Evolutionary conservation across 768 basidiomycete genomes (phyloP).

Genomic region (Kwoniella sp.): DNA sequence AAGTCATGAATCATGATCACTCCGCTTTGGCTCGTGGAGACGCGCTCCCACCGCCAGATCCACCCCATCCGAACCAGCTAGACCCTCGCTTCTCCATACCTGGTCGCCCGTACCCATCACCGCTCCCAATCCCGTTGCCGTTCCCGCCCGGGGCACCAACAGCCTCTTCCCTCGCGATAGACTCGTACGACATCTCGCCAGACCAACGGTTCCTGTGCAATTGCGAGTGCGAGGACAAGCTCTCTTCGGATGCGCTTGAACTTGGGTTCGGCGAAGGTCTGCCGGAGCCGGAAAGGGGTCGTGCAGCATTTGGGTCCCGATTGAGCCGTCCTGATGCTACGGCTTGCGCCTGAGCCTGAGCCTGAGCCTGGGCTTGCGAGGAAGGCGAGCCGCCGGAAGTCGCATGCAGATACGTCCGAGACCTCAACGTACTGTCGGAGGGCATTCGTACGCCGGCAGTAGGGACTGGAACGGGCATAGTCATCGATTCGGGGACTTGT

Average conservation of each 20-base stretch:
- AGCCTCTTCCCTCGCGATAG: conserved; percentile 45
- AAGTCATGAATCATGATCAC: conserved; percentile 1
- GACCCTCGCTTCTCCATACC: conserved; percentile 33
- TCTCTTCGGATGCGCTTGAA: conserved; percentile 17
- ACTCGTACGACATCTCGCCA: conserved; percentile 44
- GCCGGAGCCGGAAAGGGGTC: neutral
- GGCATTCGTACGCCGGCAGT: conserved; percentile 26
- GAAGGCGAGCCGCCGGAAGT: neutral
- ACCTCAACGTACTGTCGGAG: conserved; percentile 28
- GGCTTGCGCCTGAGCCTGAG: conserved; percentile 1
- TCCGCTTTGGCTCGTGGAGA: conserved; percentile 22
- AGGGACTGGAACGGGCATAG: conserved; percentile 46
- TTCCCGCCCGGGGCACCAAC: conserved; percentile 10
- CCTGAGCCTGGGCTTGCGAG: conserved; percentile 13
- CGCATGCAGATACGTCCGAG: conserved; percentile 32
- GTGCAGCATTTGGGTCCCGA: neutral
- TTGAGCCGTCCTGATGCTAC: conserved; percentile 2
- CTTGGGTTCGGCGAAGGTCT: neutral
- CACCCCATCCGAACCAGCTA: conserved; percentile 48
- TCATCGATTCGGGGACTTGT: conserved; percentile 33
- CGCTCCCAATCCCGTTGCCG: neutral
- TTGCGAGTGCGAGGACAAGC: neutral
- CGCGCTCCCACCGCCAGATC: neutral
- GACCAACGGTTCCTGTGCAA: conserved; percentile 7
- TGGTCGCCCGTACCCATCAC: conserved; percentile 17